These are phyloP conservation scores for Citrus reticulata DNA, from an alignment of 345 rosid species.

Conservation along the genomic window DNA sequence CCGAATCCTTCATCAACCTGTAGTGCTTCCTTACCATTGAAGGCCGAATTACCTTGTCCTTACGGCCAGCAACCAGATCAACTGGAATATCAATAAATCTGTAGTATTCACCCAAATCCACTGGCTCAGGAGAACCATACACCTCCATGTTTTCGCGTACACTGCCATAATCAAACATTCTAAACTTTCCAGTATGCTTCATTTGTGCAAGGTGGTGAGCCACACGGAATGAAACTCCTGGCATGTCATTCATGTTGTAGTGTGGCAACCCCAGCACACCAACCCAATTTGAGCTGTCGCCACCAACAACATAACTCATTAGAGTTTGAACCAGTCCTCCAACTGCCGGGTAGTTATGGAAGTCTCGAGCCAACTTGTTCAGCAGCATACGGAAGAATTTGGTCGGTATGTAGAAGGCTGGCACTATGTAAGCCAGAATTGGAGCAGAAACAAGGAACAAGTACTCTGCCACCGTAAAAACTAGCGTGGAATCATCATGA, in stretches of 20 bases:
- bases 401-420: constrained; percentile 92
- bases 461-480: constrained; percentile 57
- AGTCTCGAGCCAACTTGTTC: constrained; percentile 93
- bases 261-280: constrained; percentile 91
- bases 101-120: constrained; percentile 79
- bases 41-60: constrained; percentile 76
- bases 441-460: constrained; percentile 59
- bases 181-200: constrained; percentile 63
- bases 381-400: constrained; percentile 91
- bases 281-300: constrained; percentile 98
- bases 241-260: constrained; percentile 98
- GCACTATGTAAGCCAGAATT: constrained; percentile 50
- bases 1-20: constrained; percentile 61
- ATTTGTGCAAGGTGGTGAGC: constrained; percentile 88
- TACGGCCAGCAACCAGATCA: constrained; percentile 80
- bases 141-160: constrained; percentile 52
- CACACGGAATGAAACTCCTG: constrained; percentile 78
- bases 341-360: constrained; percentile 88
- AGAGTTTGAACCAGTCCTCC: constrained; percentile 95
- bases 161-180: constrained; percentile 84
- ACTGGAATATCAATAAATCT: constrained; percentile 66
- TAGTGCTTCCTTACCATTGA: constrained; percentile 87
- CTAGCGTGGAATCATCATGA: constrained; percentile 69
- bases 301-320: constrained; percentile 82
- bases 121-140: constrained; percentile 77